Evolutionary conservation across 208 protist genomes (phyloP).

Genomic region (Leishmania mexicana): DNA sequence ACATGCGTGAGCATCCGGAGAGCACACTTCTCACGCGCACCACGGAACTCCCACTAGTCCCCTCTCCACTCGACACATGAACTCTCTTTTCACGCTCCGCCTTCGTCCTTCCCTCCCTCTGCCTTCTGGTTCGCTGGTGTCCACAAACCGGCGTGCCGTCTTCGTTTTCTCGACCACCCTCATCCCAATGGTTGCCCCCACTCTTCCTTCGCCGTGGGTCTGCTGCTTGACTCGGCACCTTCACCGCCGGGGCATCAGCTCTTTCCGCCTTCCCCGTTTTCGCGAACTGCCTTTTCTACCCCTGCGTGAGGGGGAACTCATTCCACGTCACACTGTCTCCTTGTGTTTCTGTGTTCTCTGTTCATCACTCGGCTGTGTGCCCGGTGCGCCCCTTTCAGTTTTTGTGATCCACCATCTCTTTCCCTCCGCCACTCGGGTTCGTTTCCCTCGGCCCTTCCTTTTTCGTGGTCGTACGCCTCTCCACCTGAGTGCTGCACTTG

Average conservation of each 20-base stretch:
- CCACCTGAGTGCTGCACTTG: neutral
- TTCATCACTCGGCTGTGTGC: neutral
- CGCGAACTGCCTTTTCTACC: neutral
- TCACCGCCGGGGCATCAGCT: neutral
- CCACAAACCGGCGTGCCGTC: neutral
- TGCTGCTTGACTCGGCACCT: neutral
- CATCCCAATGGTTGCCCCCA: neutral
- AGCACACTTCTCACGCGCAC: neutral
- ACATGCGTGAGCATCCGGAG: neutral
- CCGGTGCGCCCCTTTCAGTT: neutral
- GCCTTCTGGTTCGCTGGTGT: neutral
- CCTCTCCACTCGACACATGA: neutral
- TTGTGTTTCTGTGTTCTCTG: neutral
- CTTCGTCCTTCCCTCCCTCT: neutral
- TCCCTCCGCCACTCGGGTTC: neutral
- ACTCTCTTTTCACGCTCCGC: neutral
- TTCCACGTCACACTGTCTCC: neutral
- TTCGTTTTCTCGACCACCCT: neutral
- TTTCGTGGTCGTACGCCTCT: neutral
- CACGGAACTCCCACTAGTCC: neutral
- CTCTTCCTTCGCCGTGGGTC: neutral
- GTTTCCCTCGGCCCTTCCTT: neutral
- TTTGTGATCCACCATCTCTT: neutral
- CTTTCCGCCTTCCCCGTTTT: neutral
- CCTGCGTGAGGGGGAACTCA: neutral